These are phyloP conservation scores for Acacia concinna DNA, from an alignment of 331 rosid genomes.

Conservation along the genomic window DNA sequence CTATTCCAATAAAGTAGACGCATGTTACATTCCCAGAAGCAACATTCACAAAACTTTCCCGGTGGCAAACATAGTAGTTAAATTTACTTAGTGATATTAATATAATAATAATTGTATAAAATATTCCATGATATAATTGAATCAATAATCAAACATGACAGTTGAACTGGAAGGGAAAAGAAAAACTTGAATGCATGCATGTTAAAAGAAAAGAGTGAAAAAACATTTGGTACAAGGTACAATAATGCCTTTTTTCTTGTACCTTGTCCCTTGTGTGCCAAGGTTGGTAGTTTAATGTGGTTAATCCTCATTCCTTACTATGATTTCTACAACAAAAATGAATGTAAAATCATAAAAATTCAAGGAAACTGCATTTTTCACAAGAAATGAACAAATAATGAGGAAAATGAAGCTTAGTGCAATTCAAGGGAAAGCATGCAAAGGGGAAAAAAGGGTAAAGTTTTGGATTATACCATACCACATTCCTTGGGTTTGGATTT, in stretches of 20 bases:
- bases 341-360: background rate
- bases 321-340: background rate
- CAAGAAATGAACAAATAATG: background rate
- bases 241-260: background rate
- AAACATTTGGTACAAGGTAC: background rate
- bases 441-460: background rate
- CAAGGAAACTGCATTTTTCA: background rate
- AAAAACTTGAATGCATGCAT: background rate
- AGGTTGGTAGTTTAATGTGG: background rate
- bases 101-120: no score
- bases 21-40: constrained; percentile 1
- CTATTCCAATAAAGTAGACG: constrained; percentile 40
- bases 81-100: constrained; percentile 13
- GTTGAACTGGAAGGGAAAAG: background rate
- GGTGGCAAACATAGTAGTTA: constrained; percentile 6
- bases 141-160: background rate
- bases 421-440: background rate
- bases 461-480: constrained; percentile 51
- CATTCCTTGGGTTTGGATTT: constrained; percentile 81
- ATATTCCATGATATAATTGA: no score
- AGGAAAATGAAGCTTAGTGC: background rate
- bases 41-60: constrained; percentile 8
- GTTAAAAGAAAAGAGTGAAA: background rate
- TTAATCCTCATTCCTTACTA: background rate
- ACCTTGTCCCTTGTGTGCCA: background rate